These are phyloP conservation scores for Teratosphaeriaceae sp. DNA, from an alignment of 2,329 filamentous ascomycete genomes.

Conservation along the genomic window DNA sequence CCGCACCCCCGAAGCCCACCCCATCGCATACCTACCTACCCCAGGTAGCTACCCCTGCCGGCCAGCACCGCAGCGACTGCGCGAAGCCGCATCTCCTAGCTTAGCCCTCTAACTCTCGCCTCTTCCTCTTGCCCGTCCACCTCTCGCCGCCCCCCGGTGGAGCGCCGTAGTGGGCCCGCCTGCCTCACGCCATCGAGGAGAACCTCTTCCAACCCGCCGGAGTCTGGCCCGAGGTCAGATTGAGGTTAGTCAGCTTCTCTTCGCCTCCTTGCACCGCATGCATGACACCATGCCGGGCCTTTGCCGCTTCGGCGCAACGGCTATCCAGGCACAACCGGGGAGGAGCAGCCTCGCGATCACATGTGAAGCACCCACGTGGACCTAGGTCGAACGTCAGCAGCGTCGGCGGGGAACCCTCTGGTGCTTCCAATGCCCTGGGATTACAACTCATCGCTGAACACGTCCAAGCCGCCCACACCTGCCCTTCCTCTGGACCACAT, in stretches of 20 bases:
- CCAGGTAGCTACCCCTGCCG: no score
- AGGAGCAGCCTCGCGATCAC: conserved; percentile 2
- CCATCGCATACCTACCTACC: no score
- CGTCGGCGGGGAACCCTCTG: no score
- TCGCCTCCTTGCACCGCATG: not conserved
- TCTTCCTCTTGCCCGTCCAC: conserved; percentile 20
- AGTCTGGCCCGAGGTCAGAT: conserved; percentile 9
- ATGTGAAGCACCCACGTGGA: not conserved
- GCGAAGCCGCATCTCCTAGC: not conserved
- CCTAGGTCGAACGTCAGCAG: no score
- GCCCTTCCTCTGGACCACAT: not conserved
- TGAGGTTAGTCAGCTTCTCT: conserved; percentile 14
- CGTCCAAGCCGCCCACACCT: no score
- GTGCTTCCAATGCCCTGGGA: no score
- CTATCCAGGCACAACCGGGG: not conserved
- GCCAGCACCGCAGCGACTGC: not conserved
- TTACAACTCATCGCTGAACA: no score
- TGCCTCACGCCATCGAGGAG: conserved; percentile 2
- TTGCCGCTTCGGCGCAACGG: conserved; percentile 3
- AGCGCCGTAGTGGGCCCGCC: conserved; percentile 4
- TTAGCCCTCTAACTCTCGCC: conserved; percentile 10
- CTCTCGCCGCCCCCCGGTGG: conserved; percentile 4
- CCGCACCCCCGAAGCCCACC: no score
- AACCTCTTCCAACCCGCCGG: conserved; percentile 2
- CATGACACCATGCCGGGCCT: conserved; percentile 1